Percentiles rank a stretch among this genome's conserved stretches.
These are phyloP conservation scores for Candida ovalis DNA, from an alignment of 805 yeast species.

Conservation along the genomic window DNA sequence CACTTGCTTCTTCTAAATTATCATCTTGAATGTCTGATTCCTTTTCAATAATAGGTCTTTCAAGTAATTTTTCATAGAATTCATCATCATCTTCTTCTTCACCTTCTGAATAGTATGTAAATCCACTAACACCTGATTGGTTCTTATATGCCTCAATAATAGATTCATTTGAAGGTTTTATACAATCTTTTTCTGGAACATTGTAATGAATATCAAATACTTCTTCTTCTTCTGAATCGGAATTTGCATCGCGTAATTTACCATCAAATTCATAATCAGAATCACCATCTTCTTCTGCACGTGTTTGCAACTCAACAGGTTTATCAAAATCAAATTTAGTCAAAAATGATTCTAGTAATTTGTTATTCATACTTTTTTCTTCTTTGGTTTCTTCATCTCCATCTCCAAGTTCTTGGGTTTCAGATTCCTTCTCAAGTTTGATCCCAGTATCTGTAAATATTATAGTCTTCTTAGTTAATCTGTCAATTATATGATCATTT, in stretches of 20 bases:
- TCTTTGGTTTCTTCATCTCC: slow-evolving; percentile 34
- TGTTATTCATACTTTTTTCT: slow-evolving; percentile 38
- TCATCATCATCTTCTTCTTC: slow-evolving; percentile 25
- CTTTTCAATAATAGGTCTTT: slow-evolving; percentile 6
- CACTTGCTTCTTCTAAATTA: neutral
- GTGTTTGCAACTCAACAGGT: slow-evolving; percentile 37
- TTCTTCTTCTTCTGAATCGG: slow-evolving; percentile 25
- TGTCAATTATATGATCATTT: slow-evolving; percentile 73
- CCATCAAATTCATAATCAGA: slow-evolving; percentile 47
- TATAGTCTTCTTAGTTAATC: slow-evolving; percentile 28
- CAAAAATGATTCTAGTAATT: slow-evolving; percentile 46
- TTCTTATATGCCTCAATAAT: slow-evolving; percentile 27
- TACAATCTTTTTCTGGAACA: slow-evolving; percentile 23
- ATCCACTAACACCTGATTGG: slow-evolving; percentile 1
- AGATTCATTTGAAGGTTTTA: slow-evolving; percentile 15
- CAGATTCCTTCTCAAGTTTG: slow-evolving; percentile 4
- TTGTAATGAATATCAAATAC: slow-evolving; percentile 23
- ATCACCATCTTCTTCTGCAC: slow-evolving; percentile 32
- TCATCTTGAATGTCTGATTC: slow-evolving; percentile 1
- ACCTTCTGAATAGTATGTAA: slow-evolving; percentile 9
- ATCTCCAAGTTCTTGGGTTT: slow-evolving; percentile 13
- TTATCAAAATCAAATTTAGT: slow-evolving; percentile 49
- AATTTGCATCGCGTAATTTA: slow-evolving; percentile 8
- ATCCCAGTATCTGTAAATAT: slow-evolving; percentile 26
- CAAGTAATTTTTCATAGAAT: slow-evolving; percentile 14